Base-by-base conservation (phyloP, 257 asterid species). In the Ilex asprella region DNA sequence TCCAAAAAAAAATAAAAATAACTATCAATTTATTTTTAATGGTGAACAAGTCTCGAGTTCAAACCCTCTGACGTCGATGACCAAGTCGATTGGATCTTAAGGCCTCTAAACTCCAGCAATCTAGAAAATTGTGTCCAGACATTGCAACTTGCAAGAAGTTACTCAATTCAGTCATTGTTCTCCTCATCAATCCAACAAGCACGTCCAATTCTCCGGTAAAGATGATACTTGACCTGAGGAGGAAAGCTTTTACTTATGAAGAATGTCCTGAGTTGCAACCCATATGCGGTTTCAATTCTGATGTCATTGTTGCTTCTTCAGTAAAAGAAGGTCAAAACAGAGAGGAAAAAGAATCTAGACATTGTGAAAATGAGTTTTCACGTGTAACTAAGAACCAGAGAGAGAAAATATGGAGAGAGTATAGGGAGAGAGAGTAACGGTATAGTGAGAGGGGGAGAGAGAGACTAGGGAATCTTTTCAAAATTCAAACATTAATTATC, bases 151-250 rank as follows among this genome's bases (percentile, higher is more conserved):
- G 62, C 70, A 66, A 47, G 74, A 67, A 73, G 55, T 70, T 59
- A 52, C 35, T 57, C 69, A 55, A 15, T 54, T 54, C 60, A 78
- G 62, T 70, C 15, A 39, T 2, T 54, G 56, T 49, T 53, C 67
- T 46, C 11, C 61, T 44, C 78, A 65, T 32, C 63, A 70, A 72
- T 74, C 44, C 47, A 46, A 75, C 60, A 80, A 67, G 58, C 82
- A 77, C 3, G 83, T 72, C 64, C 67, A 70, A 63, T 79, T 83
- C 75, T 75, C 82, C 30, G 69, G 76, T 59, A 70, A 68, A 31
- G 73, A 80, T 55, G 76, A 71, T 67, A 60, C 70, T 52, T 56
- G 64, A 61, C 47, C 58, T 53, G 31, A 69, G 58, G 50, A 63
- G 67, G 60, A 68, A 66, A 54, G 52, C 57, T n/a, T 64, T 68